A percentile compares a stretch with the other conserved stretches of the same genome.
phyloP scores from a whole-genome alignment of 108 stramenopile species.

The Skeletonema tropicum region DNA sequence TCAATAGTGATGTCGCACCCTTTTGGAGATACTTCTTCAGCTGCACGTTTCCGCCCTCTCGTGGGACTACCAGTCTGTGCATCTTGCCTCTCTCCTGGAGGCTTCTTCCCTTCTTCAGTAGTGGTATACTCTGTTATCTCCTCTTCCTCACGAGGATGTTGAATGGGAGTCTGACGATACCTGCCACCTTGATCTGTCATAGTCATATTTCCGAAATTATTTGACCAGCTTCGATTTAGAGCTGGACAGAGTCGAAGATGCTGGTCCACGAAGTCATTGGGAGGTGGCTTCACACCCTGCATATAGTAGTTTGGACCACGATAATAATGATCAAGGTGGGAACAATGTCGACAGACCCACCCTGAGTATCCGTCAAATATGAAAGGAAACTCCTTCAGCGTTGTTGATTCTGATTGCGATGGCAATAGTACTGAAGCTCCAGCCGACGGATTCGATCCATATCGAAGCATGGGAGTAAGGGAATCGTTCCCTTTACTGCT shows the following conservation, averaged over 20 bases:
- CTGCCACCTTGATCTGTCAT: background rate
- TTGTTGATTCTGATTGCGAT: background rate
- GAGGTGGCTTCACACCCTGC: slow-evolving; percentile 35
- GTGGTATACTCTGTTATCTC: background rate
- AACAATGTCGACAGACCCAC: slow-evolving; percentile 50
- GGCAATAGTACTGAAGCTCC: background rate
- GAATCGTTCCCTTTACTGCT: background rate
- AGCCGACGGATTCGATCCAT: background rate
- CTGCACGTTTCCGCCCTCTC: background rate
- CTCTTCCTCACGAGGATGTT: background rate
- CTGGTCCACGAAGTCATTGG: slow-evolving; percentile 40
- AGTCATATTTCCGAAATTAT: background rate
- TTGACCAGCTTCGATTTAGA: slow-evolving; percentile 9
- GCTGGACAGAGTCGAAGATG: slow-evolving; percentile 45
- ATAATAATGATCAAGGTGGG: slow-evolving; percentile 34
- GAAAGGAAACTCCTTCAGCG: slow-evolving; percentile 43
- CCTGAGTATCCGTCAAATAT: slow-evolving; percentile 47
- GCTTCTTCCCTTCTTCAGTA: background rate
- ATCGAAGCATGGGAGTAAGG: background rate
- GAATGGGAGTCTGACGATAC: background rate
- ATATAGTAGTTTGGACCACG: slow-evolving; percentile 44
- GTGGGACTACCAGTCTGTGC: background rate
- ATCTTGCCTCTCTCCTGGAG: background rate
- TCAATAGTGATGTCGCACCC: slow-evolving; percentile 21
- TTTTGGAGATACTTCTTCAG: slow-evolving; percentile 19